Evolutionary conservation across 2,329 filamentous ascomycete species (phyloP).

Genomic region (Cucurbitaria berberidis): DNA sequence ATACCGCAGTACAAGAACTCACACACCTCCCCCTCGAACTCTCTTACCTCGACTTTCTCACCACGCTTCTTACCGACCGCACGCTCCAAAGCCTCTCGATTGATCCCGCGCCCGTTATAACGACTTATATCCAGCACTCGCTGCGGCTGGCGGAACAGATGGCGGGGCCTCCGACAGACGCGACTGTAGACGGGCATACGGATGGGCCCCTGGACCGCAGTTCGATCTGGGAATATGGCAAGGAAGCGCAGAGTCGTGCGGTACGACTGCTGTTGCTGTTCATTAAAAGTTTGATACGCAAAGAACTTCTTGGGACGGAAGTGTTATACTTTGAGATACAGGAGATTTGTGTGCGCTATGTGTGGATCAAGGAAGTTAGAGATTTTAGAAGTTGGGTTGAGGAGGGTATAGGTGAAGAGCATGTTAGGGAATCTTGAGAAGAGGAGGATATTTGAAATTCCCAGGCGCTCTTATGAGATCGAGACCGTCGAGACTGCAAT

Average conservation of each 20-base stretch:
- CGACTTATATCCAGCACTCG: constrained; percentile 48
- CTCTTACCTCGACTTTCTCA: constrained; percentile 48
- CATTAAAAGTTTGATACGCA: constrained; percentile 46
- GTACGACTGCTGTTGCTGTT: constrained; percentile 48
- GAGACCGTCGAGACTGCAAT: not conserved
- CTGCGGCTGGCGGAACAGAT: constrained; percentile 46
- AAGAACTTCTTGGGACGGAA: constrained; percentile 36
- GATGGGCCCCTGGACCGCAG: constrained; percentile 6
- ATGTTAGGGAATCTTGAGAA: not conserved
- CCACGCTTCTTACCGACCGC: constrained; percentile 40
- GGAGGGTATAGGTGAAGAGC: constrained; percentile 13
- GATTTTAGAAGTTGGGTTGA: constrained; percentile 46
- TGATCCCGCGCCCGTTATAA: constrained; percentile 38
- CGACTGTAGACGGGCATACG: not conserved
- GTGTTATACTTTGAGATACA: constrained; percentile 50
- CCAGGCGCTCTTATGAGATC: too few relatives aligned
- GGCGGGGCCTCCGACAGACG: constrained; percentile 18
- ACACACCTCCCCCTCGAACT: constrained; percentile 46
- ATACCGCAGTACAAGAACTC: constrained; percentile 34
- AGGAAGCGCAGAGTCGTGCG: constrained; percentile 46
- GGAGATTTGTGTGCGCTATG: constrained; percentile 49
- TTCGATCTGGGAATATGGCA: constrained; percentile 31
- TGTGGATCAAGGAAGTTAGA: constrained; percentile 50
- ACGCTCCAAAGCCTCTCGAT: constrained; percentile 32
- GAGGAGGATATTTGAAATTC: too few relatives aligned